These are phyloP conservation scores for Coprinellus micaceus DNA, from an alignment of 768 basidiomycete species.

Conservation along the genomic window DNA sequence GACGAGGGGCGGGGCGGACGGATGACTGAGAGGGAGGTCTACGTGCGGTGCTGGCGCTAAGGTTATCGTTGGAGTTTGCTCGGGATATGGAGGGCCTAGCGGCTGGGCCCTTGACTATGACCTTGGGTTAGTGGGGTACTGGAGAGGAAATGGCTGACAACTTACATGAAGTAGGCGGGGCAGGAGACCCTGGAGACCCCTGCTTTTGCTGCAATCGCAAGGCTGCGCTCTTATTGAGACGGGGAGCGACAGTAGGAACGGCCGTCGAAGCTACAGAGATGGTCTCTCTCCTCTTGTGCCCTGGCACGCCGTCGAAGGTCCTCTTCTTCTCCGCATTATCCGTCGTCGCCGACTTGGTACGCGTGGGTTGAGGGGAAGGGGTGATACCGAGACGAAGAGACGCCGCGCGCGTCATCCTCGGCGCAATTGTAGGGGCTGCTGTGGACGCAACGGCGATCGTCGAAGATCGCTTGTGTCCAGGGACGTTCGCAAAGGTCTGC, in stretches of 20 bases:
- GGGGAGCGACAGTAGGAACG: conserved; percentile 64
- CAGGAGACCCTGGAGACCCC: conserved; percentile 63
- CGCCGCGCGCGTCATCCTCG: conserved; percentile 75
- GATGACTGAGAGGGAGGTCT: background rate
- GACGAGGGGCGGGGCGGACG: conserved; percentile 1
- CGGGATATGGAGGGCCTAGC: conserved; percentile 8
- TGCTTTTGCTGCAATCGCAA: conserved; percentile 59
- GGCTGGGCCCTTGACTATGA: conserved; percentile 45
- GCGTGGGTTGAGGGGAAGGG: conserved; percentile 37
- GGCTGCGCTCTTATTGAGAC: conserved; percentile 77
- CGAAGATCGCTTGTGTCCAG: conserved; percentile 73
- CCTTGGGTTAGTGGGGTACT: background rate
- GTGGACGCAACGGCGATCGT: conserved; percentile 73
- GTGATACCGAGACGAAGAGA: conserved; percentile 58
- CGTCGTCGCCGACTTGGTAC: conserved; percentile 27
- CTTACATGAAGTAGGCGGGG: conserved; percentile 38
- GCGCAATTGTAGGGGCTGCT: conserved; percentile 65
- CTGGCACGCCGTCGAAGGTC: conserved; percentile 78
- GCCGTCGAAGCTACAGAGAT: conserved; percentile 66
- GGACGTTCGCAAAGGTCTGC: conserved; percentile 71
- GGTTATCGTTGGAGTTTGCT: background rate
- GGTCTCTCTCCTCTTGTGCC: conserved; percentile 76
- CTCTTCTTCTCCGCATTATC: conserved; percentile 29
- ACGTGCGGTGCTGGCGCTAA: background rate
- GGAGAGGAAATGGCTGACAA: background rate